These are phyloP conservation scores for Solanum virginianum DNA, from an alignment of 257 asterid species.

Conservation along the genomic window DNA sequence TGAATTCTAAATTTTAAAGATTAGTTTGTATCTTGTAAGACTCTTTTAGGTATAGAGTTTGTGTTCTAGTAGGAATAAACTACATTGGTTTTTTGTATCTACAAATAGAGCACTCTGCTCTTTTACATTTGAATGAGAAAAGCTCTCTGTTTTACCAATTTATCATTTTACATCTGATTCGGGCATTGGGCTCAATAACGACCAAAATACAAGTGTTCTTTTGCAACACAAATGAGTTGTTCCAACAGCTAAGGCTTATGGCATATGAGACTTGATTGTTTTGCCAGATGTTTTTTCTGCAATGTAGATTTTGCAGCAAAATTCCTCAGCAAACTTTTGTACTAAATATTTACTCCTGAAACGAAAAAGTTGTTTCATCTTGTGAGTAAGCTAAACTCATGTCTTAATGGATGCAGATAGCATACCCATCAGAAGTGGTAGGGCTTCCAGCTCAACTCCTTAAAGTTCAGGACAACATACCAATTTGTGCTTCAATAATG, in stretches of 20 bases:
- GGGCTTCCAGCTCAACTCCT: conserved; percentile 72
- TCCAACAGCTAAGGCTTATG: not conserved
- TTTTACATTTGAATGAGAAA: no score
- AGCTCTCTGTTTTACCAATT: no score
- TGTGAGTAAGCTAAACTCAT: not conserved
- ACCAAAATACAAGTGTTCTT: not conserved
- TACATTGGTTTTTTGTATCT: no score
- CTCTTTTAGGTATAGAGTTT: no score
- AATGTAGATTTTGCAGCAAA: not conserved
- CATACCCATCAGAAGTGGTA: conserved; percentile 76
- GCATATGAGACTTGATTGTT: not conserved
- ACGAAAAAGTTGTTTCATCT: not conserved
- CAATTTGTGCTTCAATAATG: conserved; percentile 83
- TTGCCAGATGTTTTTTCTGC: not conserved
- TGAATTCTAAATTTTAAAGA: no score
- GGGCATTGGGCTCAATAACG: not conserved
- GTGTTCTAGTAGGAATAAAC: no score
- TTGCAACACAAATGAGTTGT: not conserved
- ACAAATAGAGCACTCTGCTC: no score
- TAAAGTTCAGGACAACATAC: conserved; percentile 94
- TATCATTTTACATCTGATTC: no score
- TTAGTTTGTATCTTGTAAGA: no score
- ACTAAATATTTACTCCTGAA: not conserved
- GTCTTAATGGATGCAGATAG: conserved; percentile 41
- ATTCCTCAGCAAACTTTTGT: not conserved